Evolutionary conservation across 2,329 filamentous ascomycete species (phyloP).

Genomic region (Endocalyx cinctus): DNA sequence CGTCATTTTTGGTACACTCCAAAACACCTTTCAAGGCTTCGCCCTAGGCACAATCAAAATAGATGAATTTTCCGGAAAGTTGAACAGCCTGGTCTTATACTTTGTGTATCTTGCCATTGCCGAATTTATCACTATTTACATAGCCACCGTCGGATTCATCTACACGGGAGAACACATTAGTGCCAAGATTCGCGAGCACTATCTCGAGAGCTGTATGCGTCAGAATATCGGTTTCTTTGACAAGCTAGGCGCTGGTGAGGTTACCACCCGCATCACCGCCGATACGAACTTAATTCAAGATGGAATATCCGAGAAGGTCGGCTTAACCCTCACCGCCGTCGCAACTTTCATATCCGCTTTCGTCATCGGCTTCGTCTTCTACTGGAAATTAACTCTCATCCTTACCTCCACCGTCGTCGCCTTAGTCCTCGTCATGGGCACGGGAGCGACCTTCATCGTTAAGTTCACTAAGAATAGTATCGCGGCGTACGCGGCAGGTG

Average conservation of each 20-base stretch:
- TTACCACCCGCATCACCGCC: slow-evolving; percentile 89
- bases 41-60: slow-evolving; percentile 45
- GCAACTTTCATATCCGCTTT: slow-evolving; percentile 86
- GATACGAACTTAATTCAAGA: slow-evolving; percentile 93
- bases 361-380: slow-evolving; percentile 83
- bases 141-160: slow-evolving; percentile 84
- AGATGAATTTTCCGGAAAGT: slow-evolving; percentile 52
- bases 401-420: slow-evolving; percentile 77
- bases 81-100: slow-evolving; percentile 67
- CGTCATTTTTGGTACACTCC: slow-evolving; percentile 72
- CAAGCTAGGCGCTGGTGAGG: slow-evolving; percentile 85
- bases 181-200: slow-evolving; percentile 74
- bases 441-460: slow-evolving; percentile 68
- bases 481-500: slow-evolving; percentile 75
- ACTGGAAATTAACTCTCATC: slow-evolving; percentile 91
- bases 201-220: slow-evolving; percentile 75
- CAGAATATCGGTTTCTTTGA: slow-evolving; percentile 95
- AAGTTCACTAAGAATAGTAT: slow-evolving; percentile 76
- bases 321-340: slow-evolving; percentile 68
- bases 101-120: slow-evolving; percentile 81
- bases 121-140: slow-evolving; percentile 73
- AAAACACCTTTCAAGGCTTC: slow-evolving; percentile 65
- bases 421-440: slow-evolving; percentile 72
- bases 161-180: slow-evolving; percentile 78
- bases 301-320: slow-evolving; percentile 86